A percentile compares a stretch with the other conserved stretches of the same genome.
These are phyloP conservation scores for Trichoderma reesei DNA, from an alignment of 495 filamentous ascomycete genomes.

Conservation along the genomic window DNA sequence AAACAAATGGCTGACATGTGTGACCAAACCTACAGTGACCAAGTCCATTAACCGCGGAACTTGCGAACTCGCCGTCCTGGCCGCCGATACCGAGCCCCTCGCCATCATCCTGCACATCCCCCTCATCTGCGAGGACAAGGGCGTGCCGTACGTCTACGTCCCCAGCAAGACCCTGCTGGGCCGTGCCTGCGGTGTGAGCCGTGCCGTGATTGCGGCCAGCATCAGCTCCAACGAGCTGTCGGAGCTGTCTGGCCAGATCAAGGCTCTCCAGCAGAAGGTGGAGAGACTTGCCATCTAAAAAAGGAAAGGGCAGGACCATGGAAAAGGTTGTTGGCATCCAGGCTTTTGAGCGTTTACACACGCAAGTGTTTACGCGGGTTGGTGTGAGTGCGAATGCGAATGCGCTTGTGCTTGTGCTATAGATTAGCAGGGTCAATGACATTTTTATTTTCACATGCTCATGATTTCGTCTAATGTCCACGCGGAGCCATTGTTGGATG, in stretches of 20 bases:
- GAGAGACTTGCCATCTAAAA: conserved; percentile 93
- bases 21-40: conserved; percentile 42
- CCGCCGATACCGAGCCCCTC: conserved; percentile 78
- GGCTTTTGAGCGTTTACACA: conserved; percentile 7
- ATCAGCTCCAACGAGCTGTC: conserved; percentile 92
- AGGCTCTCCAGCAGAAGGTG: conserved; percentile 83
- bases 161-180: conserved; percentile 63
- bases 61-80: conserved; percentile 77
- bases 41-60: conserved; percentile 87
- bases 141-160: conserved; percentile 56
- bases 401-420: not conserved
- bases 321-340: no score
- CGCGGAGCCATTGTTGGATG: not conserved
- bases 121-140: conserved; percentile 73
- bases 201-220: conserved; percentile 75
- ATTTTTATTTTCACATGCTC: conserved; percentile 1
- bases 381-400: not conserved
- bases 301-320: no score
- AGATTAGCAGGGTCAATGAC: not conserved
- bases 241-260: conserved; percentile 78
- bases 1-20: no score
- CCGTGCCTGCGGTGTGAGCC: conserved; percentile 71
- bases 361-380: not conserved
- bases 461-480: no score
- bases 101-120: conserved; percentile 89